Evolutionary conservation across 805 yeast genomes (phyloP).

Genomic region (Ogataea corticis): DNA sequence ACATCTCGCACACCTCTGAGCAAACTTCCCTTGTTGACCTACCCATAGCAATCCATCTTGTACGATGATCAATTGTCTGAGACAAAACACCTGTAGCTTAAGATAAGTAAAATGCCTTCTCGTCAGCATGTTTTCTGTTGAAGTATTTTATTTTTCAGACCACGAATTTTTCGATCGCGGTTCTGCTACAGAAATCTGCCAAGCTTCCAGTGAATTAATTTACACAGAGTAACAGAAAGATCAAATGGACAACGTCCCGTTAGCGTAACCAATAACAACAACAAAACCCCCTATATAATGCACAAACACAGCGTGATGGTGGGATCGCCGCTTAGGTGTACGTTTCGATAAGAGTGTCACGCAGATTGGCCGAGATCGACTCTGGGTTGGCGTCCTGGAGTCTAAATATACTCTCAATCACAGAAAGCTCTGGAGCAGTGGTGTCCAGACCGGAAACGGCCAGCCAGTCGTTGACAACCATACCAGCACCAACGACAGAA

Average conservation of each 20-base stretch:
- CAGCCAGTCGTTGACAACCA: slow-evolving; percentile 98
- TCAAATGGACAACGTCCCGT: background rate
- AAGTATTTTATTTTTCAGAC: too few relatives aligned
- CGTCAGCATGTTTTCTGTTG: too few relatives aligned
- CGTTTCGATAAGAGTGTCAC: slow-evolving; percentile 91
- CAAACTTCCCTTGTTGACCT: too few relatives aligned
- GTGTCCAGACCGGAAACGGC: slow-evolving; percentile 97
- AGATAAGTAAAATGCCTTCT: too few relatives aligned
- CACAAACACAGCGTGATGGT: slow-evolving; percentile 1
- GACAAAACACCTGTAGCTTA: too few relatives aligned
- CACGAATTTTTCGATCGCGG: too few relatives aligned
- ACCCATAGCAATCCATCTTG: slow-evolving; percentile 8
- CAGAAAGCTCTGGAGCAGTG: slow-evolving; percentile 97
- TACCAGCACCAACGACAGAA: slow-evolving; percentile 96
- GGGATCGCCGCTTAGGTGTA: slow-evolving; percentile 53
- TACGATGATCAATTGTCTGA: too few relatives aligned
- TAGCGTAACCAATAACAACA: slow-evolving; percentile 5
- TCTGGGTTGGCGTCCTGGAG: slow-evolving; percentile 90
- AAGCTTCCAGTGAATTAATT: background rate
- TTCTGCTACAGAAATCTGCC: background rate
- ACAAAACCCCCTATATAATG: slow-evolving; percentile 6
- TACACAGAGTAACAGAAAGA: slow-evolving; percentile 1
- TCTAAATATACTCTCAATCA: slow-evolving; percentile 93
- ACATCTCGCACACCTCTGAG: too few relatives aligned
- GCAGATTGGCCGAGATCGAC: slow-evolving; percentile 76